These are phyloP conservation scores for Fusarium sp. DNA, from an alignment of 2,329 filamentous ascomycete species.

Conservation along the genomic window DNA sequence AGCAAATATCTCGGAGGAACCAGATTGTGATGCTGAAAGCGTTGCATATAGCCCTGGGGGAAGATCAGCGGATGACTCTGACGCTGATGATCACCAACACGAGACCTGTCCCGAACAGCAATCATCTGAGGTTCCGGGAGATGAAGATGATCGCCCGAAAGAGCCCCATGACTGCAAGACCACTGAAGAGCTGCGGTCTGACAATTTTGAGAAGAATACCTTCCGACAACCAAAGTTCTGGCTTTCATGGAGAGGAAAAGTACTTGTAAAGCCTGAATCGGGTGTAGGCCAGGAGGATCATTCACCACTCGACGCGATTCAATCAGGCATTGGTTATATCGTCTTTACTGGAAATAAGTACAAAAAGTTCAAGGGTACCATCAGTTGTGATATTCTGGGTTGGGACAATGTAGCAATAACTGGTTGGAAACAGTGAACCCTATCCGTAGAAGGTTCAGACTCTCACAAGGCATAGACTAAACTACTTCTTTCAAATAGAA, in stretches of 20 bases:
- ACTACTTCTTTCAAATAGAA: neutral
- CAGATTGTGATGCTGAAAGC: neutral
- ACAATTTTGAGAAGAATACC: slow-evolving; percentile 20
- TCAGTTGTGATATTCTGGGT: neutral
- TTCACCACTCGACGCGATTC: neutral
- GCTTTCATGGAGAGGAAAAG: slow-evolving; percentile 7
- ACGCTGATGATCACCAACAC: neutral
- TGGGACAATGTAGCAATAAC: neutral
- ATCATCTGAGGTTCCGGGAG: neutral
- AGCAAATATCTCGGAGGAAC: rapidly evolving
- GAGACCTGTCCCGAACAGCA: neutral
- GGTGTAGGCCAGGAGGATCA: rapidly evolving
- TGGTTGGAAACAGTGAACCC: neutral
- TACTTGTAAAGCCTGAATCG: neutral
- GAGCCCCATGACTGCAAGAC: neutral
- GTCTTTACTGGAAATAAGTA: slow-evolving; percentile 14
- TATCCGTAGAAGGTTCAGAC: neutral
- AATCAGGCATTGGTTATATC: slow-evolving; percentile 10
- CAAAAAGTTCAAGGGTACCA: neutral
- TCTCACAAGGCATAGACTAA: neutral
- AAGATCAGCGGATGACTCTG: neutral
- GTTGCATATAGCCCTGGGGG: rapidly evolving
- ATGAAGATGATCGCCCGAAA: neutral
- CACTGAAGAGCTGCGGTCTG: neutral
- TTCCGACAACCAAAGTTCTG: slow-evolving; percentile 28